phyloP scores from a whole-genome alignment of 768 basidiomycete genomes.

The Pulveroboletus sp. region DNA sequence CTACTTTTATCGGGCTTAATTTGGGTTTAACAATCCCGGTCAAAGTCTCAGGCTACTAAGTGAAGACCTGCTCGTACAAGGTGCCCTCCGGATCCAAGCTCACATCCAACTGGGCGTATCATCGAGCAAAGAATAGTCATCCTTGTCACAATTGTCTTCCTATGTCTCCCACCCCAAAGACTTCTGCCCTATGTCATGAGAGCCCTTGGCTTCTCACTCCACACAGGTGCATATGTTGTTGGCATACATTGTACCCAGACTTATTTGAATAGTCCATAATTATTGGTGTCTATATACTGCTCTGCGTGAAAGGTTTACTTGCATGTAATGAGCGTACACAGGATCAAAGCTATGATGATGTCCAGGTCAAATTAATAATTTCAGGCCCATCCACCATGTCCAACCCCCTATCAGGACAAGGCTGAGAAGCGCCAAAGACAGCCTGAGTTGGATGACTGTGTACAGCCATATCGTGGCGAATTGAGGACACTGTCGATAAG shows the following conservation, averaged over 20 bases:
- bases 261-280: neutral
- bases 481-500: constrained; percentile 59
- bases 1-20: neutral
- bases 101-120: constrained; percentile 71
- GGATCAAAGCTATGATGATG: neutral
- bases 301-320: too few relatives aligned
- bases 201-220: neutral
- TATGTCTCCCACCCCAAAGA: neutral
- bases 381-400: constrained; percentile 62
- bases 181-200: neutral
- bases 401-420: constrained; percentile 53
- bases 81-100: constrained; percentile 66
- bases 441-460: constrained; percentile 64
- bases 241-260: constrained; percentile 11
- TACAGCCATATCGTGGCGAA: constrained; percentile 80
- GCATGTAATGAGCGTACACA: neutral
- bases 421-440: constrained; percentile 58
- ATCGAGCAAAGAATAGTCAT: constrained; percentile 62
- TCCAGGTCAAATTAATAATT: constrained; percentile 33
- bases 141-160: neutral
- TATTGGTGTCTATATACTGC: neutral
- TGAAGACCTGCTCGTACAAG: constrained; percentile 61
- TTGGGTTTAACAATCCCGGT: neutral
- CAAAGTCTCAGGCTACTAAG: neutral
- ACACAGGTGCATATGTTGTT: neutral